Conservation (phyloP, 2,329 filamentous ascomycete species). For the Blastomyces silverae region DNA sequence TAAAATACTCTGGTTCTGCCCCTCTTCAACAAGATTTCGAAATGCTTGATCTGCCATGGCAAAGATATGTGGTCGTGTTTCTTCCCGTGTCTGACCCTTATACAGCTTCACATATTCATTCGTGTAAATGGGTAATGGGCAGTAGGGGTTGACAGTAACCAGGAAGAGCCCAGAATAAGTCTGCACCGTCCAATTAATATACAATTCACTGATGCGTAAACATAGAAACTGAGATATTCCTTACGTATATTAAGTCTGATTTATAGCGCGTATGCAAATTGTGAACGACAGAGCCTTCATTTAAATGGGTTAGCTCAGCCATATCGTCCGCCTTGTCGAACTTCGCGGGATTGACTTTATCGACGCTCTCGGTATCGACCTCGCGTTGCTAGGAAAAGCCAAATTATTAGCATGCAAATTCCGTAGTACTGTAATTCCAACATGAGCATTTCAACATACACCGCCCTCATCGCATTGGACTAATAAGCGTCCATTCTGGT, state of each 20-base stretch:
- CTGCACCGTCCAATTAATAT: slow-evolving; percentile 35
- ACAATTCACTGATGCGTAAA: neutral
- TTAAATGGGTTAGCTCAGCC: slow-evolving; percentile 95
- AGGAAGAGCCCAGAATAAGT: slow-evolving; percentile 97
- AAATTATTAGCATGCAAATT: neutral
- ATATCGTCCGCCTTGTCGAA: slow-evolving; percentile 99
- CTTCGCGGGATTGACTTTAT: slow-evolving; percentile 98
- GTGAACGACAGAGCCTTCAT: slow-evolving; percentile 95
- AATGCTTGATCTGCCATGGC: slow-evolving; percentile 97
- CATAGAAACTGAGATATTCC: slow-evolving; percentile 22
- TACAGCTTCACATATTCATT: slow-evolving; percentile 99
- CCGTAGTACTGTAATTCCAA: neutral
- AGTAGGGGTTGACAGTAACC: slow-evolving; percentile 96
- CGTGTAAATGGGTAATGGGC: slow-evolving; percentile 85
- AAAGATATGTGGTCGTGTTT: slow-evolving; percentile 95
- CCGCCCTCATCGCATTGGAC: slow-evolving; percentile 92
- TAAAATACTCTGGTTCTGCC: slow-evolving; percentile 91
- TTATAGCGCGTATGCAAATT: slow-evolving; percentile 94
- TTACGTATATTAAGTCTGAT: slow-evolving; percentile 79
- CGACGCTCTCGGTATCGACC: slow-evolving; percentile 76
- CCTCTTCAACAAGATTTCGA: slow-evolving; percentile 89
- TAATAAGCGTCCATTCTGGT: slow-evolving; percentile 60
- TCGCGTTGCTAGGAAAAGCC: slow-evolving; percentile 64
- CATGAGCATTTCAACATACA: slow-evolving; percentile 46
- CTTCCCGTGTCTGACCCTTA: slow-evolving; percentile 80